phyloP scores from a whole-genome alignment of 169 alveolate species.

The Plasmodium coatneyi region DNA sequence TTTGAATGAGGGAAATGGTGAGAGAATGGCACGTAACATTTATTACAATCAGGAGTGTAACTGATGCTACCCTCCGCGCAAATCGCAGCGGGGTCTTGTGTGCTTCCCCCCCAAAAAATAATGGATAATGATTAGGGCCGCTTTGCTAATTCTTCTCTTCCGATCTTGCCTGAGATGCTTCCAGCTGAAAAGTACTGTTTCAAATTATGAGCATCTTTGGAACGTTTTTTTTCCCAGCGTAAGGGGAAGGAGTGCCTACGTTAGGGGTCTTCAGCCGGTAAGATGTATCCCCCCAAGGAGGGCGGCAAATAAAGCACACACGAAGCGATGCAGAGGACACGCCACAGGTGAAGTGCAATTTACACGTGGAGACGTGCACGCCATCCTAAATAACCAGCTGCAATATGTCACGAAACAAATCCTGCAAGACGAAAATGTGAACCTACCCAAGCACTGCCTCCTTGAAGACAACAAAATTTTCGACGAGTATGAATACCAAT shows the following conservation, averaged over 20 bases:
- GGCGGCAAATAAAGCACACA: neutral
- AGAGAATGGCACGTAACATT: neutral
- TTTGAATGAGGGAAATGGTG: neutral
- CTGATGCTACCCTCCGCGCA: neutral
- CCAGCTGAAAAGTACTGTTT: neutral
- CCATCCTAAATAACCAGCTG: constrained; percentile 23
- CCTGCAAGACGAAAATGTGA: constrained; percentile 8
- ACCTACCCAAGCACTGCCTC: constrained; percentile 32
- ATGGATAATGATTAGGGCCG: constrained; percentile 49
- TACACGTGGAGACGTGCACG: constrained; percentile 4
- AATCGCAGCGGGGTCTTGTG: neutral
- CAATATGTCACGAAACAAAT: constrained; percentile 3
- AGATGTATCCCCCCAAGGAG: neutral
- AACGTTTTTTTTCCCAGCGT: neutral
- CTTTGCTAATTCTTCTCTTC: neutral
- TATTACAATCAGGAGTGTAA: neutral
- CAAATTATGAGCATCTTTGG: neutral
- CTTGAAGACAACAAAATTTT: constrained; percentile 51
- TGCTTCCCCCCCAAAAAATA: neutral
- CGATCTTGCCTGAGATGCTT: neutral
- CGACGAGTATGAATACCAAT: constrained; percentile 41
- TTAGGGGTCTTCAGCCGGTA: neutral
- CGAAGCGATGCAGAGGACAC: neutral
- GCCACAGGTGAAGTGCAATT: too few species aligned
- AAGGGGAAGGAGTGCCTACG: neutral